Conservation (phyloP, 2,329 filamentous ascomycete genomes). For the Emmonsiellopsis sp. region DNA sequence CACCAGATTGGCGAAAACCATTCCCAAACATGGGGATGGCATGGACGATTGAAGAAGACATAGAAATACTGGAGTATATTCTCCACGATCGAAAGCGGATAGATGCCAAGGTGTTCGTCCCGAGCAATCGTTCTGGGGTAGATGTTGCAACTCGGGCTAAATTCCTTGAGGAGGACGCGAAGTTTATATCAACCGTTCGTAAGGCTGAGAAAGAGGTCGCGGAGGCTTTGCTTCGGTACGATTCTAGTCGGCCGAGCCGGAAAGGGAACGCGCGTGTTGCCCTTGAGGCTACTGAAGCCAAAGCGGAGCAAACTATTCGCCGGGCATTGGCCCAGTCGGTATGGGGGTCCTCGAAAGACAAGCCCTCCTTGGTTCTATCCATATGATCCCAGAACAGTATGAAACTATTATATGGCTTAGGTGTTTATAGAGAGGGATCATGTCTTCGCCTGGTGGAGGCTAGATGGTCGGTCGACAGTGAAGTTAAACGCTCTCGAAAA, state of each 20-base stretch:
- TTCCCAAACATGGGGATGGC: constrained; percentile 2
- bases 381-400: too few relatives aligned
- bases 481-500: too few relatives aligned
- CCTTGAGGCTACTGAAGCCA: neutral
- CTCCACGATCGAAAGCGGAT: constrained; percentile 8
- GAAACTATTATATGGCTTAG: too few relatives aligned
- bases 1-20: constrained; percentile 9
- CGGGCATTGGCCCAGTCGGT: neutral
- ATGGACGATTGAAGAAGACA: constrained; percentile 13
- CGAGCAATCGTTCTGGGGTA: constrained; percentile 10
- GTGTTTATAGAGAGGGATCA: too few relatives aligned
- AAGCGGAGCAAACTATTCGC: neutral
- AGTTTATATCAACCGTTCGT: constrained; percentile 5
- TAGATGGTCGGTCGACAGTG: too few relatives aligned
- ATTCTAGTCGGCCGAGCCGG: neutral
- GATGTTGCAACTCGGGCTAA: constrained; percentile 8
- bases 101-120: constrained; percentile 10
- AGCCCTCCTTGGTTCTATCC: too few relatives aligned
- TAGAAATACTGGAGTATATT: constrained; percentile 14
- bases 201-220: constrained; percentile 5
- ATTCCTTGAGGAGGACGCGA: constrained; percentile 9
- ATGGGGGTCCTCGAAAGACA: too few relatives aligned
- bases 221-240: constrained; percentile 4
- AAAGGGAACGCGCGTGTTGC: neutral
- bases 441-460: too few relatives aligned